A percentile compares a stretch with the other conserved stretches of the same genome.
phyloP scores from a whole-genome alignment of 352 stramenopile genomes.

The Thalassiosira livingstoniorum region DNA sequence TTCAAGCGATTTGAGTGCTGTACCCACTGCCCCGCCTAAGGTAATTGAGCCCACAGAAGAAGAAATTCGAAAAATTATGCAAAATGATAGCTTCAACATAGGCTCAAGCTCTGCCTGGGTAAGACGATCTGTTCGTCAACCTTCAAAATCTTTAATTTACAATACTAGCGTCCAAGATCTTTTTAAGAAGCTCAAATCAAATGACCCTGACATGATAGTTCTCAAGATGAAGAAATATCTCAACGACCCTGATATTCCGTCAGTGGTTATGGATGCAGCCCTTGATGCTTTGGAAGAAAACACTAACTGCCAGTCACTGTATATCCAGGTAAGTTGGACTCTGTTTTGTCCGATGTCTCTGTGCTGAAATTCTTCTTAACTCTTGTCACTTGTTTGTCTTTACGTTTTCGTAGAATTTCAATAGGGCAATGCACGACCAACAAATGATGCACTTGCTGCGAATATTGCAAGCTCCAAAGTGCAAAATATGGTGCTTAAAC shows the following conservation, averaged over 20 bases:
- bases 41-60: slow-evolving; percentile 64
- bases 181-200: slow-evolving; percentile 80
- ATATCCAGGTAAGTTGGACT: slow-evolving; percentile 83
- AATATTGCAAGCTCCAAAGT: slow-evolving; percentile 83
- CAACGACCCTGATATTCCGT: slow-evolving; percentile 83
- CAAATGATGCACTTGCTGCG: slow-evolving; percentile 86
- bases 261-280: slow-evolving; percentile 84
- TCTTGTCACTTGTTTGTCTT: slow-evolving; percentile 8
- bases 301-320: slow-evolving; percentile 88
- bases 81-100: slow-evolving; percentile 65
- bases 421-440: slow-evolving; percentile 86
- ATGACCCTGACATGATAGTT: slow-evolving; percentile 86
- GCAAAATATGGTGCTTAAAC: slow-evolving; percentile 90
- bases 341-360: slow-evolving; percentile 6
- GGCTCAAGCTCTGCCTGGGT: slow-evolving; percentile 72
- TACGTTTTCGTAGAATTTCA: slow-evolving; percentile 84
- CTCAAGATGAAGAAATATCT: slow-evolving; percentile 91
- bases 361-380: neutral
- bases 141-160: slow-evolving; percentile 71
- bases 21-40: slow-evolving; percentile 39
- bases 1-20: slow-evolving; percentile 40
- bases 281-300: slow-evolving; percentile 88
- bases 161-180: slow-evolving; percentile 69
- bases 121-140: slow-evolving; percentile 81
- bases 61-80: slow-evolving; percentile 79